Base-by-base conservation (phyloP, 352 stramenopile species). In the Globisporangium spiculum region DNA sequence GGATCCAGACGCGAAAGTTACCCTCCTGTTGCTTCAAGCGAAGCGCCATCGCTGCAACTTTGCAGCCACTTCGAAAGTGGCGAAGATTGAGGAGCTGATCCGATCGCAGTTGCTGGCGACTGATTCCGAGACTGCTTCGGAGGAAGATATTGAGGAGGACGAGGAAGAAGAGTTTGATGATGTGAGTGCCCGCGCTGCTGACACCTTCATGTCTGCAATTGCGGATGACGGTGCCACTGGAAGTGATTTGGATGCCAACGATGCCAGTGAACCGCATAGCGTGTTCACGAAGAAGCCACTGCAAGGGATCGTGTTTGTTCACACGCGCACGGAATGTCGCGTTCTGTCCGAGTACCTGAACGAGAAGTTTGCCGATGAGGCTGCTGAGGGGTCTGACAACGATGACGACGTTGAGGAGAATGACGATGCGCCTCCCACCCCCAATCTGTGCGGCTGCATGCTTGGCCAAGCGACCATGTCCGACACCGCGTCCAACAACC, bases 291-390 rank as follows among this genome's bases (percentile, higher is more conserved):
- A 52, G 41, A 30, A 58, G n/a, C 27, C 10, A 12, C 66, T 90
- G n/a, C 82, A 92, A 52, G 88, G 87, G 22, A 94, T 97, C 36
- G 72, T 97, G 50, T 96, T 96, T 61, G 89, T 96, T 12, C 81
- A 91, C 53, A 92, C 84, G 22, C 83, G 90, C n/a, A 79, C 80
- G 26, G 88, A 94, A 68, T 92, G 84, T 46, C 89, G 86, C 57
- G 81, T 95, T 3, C 52, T 96, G 60, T 85, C 75, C 0, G 89
- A 96, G 53, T 96, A 74, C 59, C 73, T 97, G 3, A 95, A 94
- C 63, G 79, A 83, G 24, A 86, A 84, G 34, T 81, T 92, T 48
- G 70, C 63, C 12, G 18, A 48, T 14, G 24, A 66, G 5, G 16
- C 38, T 1, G 64, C 62, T 24, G 66, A 73, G 27, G 57, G 72